Evolutionary conservation across 441 rosid genomes (phyloP).

Genomic region (Geranium incanum): DNA sequence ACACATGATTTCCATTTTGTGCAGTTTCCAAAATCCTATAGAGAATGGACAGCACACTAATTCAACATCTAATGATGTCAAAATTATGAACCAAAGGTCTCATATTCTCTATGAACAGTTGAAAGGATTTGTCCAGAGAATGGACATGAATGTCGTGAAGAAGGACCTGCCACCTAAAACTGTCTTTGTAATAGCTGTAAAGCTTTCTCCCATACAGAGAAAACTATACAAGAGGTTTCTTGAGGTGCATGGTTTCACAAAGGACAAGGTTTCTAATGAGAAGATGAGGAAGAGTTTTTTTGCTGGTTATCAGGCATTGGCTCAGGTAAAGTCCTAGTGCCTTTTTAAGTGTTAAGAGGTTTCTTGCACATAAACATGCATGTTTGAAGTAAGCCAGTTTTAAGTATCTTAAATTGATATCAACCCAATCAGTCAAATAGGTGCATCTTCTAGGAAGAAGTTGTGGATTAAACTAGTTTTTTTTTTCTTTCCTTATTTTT

Average conservation of each 20-base stretch:
- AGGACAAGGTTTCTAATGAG: constrained; percentile 53
- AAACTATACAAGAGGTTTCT: constrained; percentile 90
- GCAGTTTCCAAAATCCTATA: constrained; percentile 97
- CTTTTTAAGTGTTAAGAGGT: constrained; percentile 16
- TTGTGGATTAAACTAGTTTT: background rate
- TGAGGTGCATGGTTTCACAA: constrained; percentile 76
- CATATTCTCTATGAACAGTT: constrained; percentile 94
- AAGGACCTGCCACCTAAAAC: constrained; percentile 98
- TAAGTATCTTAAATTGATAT: too few species aligned
- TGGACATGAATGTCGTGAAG: constrained; percentile 98
- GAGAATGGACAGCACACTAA: constrained; percentile 98
- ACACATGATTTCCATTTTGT: constrained; percentile 21
- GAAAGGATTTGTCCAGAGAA: constrained; percentile 98
- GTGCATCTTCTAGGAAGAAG: background rate
- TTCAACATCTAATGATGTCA: constrained; percentile 88
- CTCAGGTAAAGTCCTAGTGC: constrained; percentile 58
- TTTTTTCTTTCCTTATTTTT: too few species aligned
- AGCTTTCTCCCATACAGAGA: constrained; percentile 89
- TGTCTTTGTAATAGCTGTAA: constrained; percentile 88
- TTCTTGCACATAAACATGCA: constrained; percentile 10
- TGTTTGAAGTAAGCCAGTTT: background rate
- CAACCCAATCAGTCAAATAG: background rate
- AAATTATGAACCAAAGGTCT: constrained; percentile 98
- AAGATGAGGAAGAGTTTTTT: constrained; percentile 78
- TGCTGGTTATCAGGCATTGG: constrained; percentile 98